Percentiles rank a stretch among this genome's conserved stretches.
Conservation (phyloP, 768 basidiomycete genomes). For the Phanerochaete sordida region DNA sequence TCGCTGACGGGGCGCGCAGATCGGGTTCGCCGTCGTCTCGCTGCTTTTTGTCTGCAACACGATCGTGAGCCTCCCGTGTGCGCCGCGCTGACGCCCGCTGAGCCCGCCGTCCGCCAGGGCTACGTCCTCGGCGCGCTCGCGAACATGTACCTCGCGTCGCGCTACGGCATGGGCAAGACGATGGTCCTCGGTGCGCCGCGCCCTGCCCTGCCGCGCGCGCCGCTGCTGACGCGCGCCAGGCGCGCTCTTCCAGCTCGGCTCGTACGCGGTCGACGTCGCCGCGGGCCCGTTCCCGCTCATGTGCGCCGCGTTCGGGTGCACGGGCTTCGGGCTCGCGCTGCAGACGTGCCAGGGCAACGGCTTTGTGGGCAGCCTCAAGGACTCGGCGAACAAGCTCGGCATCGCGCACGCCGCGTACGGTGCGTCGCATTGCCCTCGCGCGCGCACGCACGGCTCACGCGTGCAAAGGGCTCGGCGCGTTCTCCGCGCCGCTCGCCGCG, state of each 20-base stretch:
- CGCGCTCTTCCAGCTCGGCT: conserved; percentile 49
- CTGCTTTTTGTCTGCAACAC: conserved; percentile 54
- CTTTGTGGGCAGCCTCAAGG: conserved; percentile 56
- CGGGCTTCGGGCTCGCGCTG: conserved; percentile 44
- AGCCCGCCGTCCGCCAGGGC: conserved; percentile 33
- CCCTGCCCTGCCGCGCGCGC: background rate
- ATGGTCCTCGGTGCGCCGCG: background rate
- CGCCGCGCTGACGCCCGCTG: no score
- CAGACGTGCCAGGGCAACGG: conserved; percentile 73
- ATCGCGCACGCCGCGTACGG: conserved; percentile 67
- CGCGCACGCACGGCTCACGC: background rate
- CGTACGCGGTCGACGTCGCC: conserved; percentile 49
- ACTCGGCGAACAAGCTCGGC: conserved; percentile 62
- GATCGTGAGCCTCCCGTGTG: conserved; percentile 29
- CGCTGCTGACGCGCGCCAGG: conserved; percentile 30
- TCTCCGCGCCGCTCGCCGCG: conserved; percentile 49
- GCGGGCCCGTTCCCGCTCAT: conserved; percentile 65
- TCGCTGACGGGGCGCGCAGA: conserved; percentile 24
- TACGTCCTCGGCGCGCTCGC: conserved; percentile 45
- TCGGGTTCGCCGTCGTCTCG: conserved; percentile 52
- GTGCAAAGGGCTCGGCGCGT: conserved; percentile 40
- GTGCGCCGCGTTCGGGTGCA: conserved; percentile 42
- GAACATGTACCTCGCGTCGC: conserved; percentile 46
- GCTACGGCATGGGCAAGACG: conserved; percentile 44
- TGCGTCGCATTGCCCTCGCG: conserved; percentile 14